Conservation (phyloP, 2,329 filamentous ascomycete genomes). For the Nemania sp. region DNA sequence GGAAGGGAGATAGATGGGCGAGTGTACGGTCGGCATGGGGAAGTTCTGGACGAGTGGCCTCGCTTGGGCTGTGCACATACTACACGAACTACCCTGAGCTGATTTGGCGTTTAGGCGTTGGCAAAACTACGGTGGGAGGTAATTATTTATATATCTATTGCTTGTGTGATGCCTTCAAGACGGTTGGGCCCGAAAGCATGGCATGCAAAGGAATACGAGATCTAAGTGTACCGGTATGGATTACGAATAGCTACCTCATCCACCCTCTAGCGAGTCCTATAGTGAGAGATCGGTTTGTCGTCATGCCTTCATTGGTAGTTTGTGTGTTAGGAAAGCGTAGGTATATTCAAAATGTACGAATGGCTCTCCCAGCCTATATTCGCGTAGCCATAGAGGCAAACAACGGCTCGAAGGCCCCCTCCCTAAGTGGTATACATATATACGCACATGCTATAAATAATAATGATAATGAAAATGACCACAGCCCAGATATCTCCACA, state of each 20-base stretch:
- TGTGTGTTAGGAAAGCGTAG: neutral
- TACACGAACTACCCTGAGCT: neutral
- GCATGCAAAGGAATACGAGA: neutral
- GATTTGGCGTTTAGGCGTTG: constrained; percentile 27
- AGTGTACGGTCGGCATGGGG: no score
- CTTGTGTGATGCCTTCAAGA: neutral
- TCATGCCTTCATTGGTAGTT: neutral
- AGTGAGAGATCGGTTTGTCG: neutral
- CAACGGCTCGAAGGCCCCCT: neutral
- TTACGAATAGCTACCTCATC: neutral
- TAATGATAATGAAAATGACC: neutral
- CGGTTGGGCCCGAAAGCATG: neutral
- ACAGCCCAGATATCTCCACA: neutral
- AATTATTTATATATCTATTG: neutral
- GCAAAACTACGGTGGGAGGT: neutral
- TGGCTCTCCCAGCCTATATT: neutral
- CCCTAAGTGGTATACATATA: neutral
- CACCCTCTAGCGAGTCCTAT: no score
- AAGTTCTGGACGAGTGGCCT: neutral
- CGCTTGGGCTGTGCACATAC: neutral
- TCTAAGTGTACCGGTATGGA: neutral
- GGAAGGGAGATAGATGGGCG: neutral
- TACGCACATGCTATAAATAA: neutral
- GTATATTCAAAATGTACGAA: constrained; percentile 6
- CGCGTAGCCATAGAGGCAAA: neutral